A percentile compares a stretch with the other conserved stretches of the same genome.
Conservation (phyloP, 495 filamentous ascomycete genomes). For the Acidiella bohemica region DNA sequence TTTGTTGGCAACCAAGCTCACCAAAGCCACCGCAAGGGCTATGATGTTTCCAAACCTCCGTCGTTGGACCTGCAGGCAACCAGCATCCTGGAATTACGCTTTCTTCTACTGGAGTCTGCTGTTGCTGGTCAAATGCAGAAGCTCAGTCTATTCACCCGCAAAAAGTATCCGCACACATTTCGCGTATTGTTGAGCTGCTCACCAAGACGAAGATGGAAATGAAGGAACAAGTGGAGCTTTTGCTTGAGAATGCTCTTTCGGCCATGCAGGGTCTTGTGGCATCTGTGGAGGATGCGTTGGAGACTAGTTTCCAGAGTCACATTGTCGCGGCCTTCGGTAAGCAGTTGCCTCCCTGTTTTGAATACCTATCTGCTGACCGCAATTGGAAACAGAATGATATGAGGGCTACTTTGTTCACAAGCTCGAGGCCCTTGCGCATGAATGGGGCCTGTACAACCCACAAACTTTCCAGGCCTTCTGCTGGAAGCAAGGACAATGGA, state of each 20-base stretch:
- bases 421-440: neutral
- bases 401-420: neutral
- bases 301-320: neutral
- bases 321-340: neutral
- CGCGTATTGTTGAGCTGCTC: neutral
- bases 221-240: neutral
- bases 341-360: too few relatives aligned
- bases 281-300: neutral
- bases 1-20: constrained; percentile 1
- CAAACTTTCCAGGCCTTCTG: neutral
- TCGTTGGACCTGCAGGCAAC: constrained; percentile 2
- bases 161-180: neutral
- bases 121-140: neutral
- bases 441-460: neutral
- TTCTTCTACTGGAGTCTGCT: constrained; percentile 1
- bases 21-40: constrained; percentile 7
- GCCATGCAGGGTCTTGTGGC: neutral
- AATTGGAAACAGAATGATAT: neutral
- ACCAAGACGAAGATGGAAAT: constrained; percentile 6
- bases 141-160: neutral
- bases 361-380: too few relatives aligned
- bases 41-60: constrained; percentile 2
- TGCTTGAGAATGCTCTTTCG: neutral
- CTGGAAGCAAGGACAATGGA: neutral
- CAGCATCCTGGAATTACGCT: constrained; percentile 3